Conservation (phyloP, 495 filamentous ascomycete species). For the Viridothelium virens region DNA sequence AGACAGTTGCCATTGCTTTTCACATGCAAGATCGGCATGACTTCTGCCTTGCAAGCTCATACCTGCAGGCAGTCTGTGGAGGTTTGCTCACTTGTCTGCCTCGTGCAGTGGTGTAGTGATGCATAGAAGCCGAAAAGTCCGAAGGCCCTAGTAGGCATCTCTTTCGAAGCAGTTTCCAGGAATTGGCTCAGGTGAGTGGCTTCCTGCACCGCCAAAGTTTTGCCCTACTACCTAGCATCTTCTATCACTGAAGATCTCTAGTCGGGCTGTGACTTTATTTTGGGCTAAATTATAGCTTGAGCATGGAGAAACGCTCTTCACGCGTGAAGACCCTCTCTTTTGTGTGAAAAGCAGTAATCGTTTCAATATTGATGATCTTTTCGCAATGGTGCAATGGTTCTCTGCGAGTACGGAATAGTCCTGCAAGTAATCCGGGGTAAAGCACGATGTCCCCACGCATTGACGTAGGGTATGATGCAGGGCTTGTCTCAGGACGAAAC, state of each 20-base stretch:
- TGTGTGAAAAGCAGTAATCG: neutral
- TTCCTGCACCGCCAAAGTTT: conserved; percentile 7
- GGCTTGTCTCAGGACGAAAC: no score
- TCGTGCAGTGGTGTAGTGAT: neutral
- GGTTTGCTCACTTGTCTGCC: no score
- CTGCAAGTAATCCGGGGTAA: neutral
- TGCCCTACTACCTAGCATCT: neutral
- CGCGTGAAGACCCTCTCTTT: neutral
- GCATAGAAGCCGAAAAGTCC: neutral
- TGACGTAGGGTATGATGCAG: no score
- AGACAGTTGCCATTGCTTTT: neutral
- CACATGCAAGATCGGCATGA: neutral
- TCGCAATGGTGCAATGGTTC: neutral
- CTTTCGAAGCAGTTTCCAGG: no score
- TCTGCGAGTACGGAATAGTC: neutral
- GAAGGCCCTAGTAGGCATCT: neutral
- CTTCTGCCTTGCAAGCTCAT: neutral
- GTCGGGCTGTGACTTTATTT: neutral
- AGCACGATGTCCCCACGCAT: no score
- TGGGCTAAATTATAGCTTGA: conserved; percentile 5
- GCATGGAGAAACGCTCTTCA: neutral
- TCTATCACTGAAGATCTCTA: neutral
- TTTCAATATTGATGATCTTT: neutral
- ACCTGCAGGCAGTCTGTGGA: neutral
- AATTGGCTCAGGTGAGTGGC: neutral